phyloP scores from a whole-genome alignment of 2,329 filamentous ascomycete genomes.

The Aspergillus alliaceus region DNA sequence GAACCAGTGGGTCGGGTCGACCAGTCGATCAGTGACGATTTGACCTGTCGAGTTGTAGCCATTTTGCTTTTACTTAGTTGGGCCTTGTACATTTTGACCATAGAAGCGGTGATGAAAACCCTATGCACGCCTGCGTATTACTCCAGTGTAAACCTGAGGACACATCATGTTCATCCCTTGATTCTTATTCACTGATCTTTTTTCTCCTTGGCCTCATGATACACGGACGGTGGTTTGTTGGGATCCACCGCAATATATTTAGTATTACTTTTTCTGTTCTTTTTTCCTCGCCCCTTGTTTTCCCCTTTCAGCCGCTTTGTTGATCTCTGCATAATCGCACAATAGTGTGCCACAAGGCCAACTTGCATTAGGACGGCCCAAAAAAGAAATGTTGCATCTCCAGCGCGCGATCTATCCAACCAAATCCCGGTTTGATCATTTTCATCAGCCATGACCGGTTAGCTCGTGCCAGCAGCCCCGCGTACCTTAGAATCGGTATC shows the following conservation, averaged over 20 bases:
- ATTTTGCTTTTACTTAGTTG: background rate
- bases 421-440: background rate
- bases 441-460: background rate
- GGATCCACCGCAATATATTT: no score
- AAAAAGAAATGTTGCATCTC: background rate
- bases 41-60: background rate
- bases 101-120: background rate
- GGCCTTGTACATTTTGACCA: no score
- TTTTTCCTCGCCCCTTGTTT: background rate
- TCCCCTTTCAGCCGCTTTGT: background rate
- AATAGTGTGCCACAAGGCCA: background rate
- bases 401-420: constrained; percentile 1
- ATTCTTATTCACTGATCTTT: background rate
- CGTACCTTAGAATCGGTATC: background rate
- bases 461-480: background rate
- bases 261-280: background rate
- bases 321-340: background rate
- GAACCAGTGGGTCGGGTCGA: background rate
- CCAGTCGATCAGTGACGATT: background rate
- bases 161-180: background rate
- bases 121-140: background rate
- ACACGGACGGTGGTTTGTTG: no score
- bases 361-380: background rate
- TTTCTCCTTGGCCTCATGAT: background rate
- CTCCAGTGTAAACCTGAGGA: background rate